These are phyloP conservation scores for Talaromyces verruculosus DNA, from an alignment of 2,329 filamentous ascomycete genomes.

Conservation along the genomic window DNA sequence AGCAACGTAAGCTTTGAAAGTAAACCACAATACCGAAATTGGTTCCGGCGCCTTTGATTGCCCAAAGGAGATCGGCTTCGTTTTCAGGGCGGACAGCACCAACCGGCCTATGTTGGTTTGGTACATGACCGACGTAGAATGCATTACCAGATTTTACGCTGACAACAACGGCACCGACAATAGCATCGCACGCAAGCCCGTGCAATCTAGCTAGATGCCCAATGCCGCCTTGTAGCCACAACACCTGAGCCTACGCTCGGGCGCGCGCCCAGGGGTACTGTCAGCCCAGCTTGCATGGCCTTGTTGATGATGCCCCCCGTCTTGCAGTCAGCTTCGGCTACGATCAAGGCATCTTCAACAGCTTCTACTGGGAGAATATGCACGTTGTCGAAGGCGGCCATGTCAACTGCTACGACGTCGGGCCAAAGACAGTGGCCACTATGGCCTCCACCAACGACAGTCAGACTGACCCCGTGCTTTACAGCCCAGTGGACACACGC, in stretches of 20 bases:
- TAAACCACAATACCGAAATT: constrained; percentile 61
- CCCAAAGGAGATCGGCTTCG: constrained; percentile 58
- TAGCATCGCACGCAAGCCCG: constrained; percentile 60
- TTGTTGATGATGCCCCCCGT: constrained; percentile 55
- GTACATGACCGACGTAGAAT: constrained; percentile 56
- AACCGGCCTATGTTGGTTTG: constrained; percentile 44
- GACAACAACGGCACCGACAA: constrained; percentile 62
- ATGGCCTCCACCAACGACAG: constrained; percentile 59
- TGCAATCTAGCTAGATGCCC: constrained; percentile 58
- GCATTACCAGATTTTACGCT: constrained; percentile 50
- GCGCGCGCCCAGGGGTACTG: constrained; percentile 60
- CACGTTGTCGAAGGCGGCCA: constrained; percentile 56
- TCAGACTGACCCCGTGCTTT: constrained; percentile 47
- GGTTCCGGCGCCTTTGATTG: constrained; percentile 58
- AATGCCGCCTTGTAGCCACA: constrained; percentile 66
- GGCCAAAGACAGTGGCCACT: constrained; percentile 59
- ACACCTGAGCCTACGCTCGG: constrained; percentile 63
- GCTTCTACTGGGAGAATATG: constrained; percentile 40
- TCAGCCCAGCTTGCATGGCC: constrained; percentile 50
- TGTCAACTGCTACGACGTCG: constrained; percentile 58
- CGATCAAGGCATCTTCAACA: constrained; percentile 40
- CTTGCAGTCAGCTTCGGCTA: constrained; percentile 59
- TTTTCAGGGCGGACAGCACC: constrained; percentile 47
- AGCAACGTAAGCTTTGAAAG: constrained; percentile 50
- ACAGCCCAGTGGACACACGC: constrained; percentile 59